Evolutionary conservation across 306 rosid genomes (phyloP).

Genomic region (Hippophae tibetana): DNA sequence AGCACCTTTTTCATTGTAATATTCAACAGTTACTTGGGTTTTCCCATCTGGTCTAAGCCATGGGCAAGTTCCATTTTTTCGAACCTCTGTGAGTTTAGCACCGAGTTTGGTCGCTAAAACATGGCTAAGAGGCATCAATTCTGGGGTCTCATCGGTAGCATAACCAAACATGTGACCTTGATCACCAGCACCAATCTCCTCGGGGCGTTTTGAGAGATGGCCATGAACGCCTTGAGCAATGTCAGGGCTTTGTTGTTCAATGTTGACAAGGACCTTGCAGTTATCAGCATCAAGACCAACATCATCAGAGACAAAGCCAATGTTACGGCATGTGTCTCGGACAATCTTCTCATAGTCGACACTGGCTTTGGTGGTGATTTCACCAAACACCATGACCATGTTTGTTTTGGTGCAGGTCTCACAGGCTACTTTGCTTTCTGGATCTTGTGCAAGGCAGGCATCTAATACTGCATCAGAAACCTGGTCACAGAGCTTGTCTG

Average conservation of each 20-base stretch:
- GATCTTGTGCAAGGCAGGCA: conserved; percentile 60
- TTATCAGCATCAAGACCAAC: conserved; percentile 74
- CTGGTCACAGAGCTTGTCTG: conserved; percentile 80
- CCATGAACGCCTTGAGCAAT: conserved; percentile 76
- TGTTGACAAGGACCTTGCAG: conserved; percentile 69
- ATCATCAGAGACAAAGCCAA: conserved; percentile 52
- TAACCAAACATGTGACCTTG: conserved; percentile 78
- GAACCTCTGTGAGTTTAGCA: conserved; percentile 57
- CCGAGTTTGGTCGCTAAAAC: conserved; percentile 77
- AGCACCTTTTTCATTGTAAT: conserved; percentile 74
- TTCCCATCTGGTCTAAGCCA: conserved; percentile 90
- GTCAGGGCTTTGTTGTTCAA: conserved; percentile 75
- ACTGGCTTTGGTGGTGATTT: conserved; percentile 69
- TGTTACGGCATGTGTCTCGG: conserved; percentile 54
- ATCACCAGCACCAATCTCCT: conserved; percentile 71
- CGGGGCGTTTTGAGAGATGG: conserved; percentile 50
- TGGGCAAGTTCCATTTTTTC: conserved; percentile 70
- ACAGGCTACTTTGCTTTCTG: conserved; percentile 72
- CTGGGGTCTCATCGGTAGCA: conserved; percentile 73
- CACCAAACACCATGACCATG: conserved; percentile 78
- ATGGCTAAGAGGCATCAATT: conserved; percentile 69
- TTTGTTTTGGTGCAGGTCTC: conserved; percentile 79
- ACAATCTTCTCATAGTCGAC: conserved; percentile 75
- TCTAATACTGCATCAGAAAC: conserved; percentile 72
- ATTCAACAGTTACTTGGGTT: conserved; percentile 86